Percentiles rank a stretch among this genome's conserved stretches.
Conservation (phyloP, 2,329 filamentous ascomycete genomes). For the Neofusicoccum sp. region DNA sequence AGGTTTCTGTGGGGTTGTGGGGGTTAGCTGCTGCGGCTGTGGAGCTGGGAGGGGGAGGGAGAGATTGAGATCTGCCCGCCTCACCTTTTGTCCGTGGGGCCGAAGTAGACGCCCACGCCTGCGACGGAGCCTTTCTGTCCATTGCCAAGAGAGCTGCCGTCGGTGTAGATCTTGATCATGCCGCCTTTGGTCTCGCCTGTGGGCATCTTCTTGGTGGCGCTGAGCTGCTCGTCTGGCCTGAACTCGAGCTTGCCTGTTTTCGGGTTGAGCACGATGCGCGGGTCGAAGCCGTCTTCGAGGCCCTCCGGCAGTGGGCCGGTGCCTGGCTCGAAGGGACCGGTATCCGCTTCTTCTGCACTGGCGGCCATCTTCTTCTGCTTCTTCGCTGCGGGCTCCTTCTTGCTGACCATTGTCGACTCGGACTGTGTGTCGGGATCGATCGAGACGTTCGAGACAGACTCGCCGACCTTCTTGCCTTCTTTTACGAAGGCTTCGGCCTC, state of each 20-base stretch:
- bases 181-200: slow-evolving; percentile 45
- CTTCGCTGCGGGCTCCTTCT: slow-evolving; percentile 30
- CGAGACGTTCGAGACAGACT: slow-evolving; percentile 26
- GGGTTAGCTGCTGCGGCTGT: slow-evolving; percentile 8
- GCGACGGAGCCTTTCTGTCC: slow-evolving; percentile 55
- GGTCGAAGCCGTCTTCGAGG: slow-evolving; percentile 62
- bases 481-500: slow-evolving; percentile 79
- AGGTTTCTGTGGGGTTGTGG: slow-evolving; percentile 56
- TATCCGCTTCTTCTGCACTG: slow-evolving; percentile 28
- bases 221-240: slow-evolving; percentile 52
- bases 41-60: too few species aligned
- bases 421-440: slow-evolving; percentile 28
- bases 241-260: slow-evolving; percentile 54
- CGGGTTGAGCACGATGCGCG: slow-evolving; percentile 55
- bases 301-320: slow-evolving; percentile 55
- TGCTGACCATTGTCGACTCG: slow-evolving; percentile 25
- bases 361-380: slow-evolving; percentile 39
- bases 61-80: slow-evolving; percentile 22
- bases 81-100: slow-evolving; percentile 56
- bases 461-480: slow-evolving; percentile 25
- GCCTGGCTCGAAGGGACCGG: slow-evolving; percentile 39
- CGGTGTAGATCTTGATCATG: slow-evolving; percentile 61
- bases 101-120: slow-evolving; percentile 65
- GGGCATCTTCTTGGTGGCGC: slow-evolving; percentile 47
- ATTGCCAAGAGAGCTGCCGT: slow-evolving; percentile 61